Evolutionary conservation across 768 basidiomycete species (phyloP).

Genomic region (Russula virescens): DNA sequence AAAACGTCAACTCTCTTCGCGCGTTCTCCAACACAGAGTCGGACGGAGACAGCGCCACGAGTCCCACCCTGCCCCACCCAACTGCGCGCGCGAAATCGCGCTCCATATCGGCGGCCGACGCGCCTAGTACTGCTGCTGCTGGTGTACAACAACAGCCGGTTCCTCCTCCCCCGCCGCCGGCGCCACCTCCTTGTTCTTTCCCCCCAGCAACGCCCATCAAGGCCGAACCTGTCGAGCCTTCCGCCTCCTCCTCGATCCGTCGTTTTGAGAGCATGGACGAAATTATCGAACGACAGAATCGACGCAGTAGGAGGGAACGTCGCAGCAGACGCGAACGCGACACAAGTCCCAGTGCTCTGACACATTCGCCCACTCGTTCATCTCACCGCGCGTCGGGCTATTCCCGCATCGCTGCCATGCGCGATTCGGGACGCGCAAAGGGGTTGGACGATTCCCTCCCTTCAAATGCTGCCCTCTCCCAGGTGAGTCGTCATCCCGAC

Average conservation of each 20-base stretch:
- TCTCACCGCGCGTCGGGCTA: conserved; percentile 43
- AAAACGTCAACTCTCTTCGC: conserved; percentile 43
- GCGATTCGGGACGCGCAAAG: conserved; percentile 40
- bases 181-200: conserved; percentile 30
- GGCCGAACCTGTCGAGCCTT: conserved; percentile 48
- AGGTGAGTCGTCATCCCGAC: conserved; percentile 1
- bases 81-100: conserved; percentile 28
- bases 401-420: conserved; percentile 38
- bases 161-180: conserved; percentile 8
- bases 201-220: conserved; percentile 55
- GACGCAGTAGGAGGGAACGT: conserved; percentile 52
- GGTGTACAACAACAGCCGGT: no score
- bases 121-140: no score
- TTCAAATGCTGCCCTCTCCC: background rate
- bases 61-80: conserved; percentile 25
- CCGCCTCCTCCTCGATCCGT: conserved; percentile 40
- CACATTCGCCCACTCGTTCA: conserved; percentile 29
- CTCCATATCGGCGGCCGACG: conserved; percentile 44
- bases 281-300: conserved; percentile 64
- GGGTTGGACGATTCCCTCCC: conserved; percentile 9
- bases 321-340: conserved; percentile 44
- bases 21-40: conserved; percentile 37
- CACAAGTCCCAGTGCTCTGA: conserved; percentile 8
- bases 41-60: conserved; percentile 29
- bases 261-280: conserved; percentile 72